Percentiles rank a stretch among this genome's conserved stretches.
phyloP scores from a whole-genome alignment of 176 grass and related monocot genomes.

The Oryza glumipatula region DNA sequence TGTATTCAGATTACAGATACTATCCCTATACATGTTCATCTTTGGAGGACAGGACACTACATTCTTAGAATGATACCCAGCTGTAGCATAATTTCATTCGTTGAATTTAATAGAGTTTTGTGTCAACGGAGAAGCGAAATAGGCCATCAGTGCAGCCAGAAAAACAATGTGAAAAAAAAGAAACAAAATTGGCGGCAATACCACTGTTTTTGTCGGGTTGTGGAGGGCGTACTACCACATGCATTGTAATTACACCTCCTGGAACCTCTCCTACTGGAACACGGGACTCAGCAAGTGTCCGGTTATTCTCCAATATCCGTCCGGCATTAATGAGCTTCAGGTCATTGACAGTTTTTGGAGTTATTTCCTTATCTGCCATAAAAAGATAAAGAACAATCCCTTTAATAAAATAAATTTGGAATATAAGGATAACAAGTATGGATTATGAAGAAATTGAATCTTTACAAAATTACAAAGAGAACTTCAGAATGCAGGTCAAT shows the following conservation, averaged over 20 bases:
- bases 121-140: not conserved
- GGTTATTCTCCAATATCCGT: constrained; percentile 89
- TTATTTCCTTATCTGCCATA: constrained; percentile 68
- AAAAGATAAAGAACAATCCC: constrained; percentile 29
- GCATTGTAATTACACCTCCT: constrained; percentile 92
- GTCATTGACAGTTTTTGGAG: constrained; percentile 80
- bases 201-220: constrained; percentile 74
- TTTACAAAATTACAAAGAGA: not conserved
- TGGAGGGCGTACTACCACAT: constrained; percentile 85
- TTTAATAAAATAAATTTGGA: constrained; percentile 30
- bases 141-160: constrained; percentile 27
- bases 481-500: constrained; percentile 8
- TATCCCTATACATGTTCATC: not conserved
- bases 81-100: not conserved
- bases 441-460: not conserved
- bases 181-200: constrained; percentile 47
- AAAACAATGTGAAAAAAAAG: constrained; percentile 16
- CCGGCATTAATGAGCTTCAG: constrained; percentile 96
- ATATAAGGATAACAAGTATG: constrained; percentile 8
- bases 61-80: not conserved
- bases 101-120: constrained; percentile 5
- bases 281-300: constrained; percentile 74
- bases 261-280: constrained; percentile 83
- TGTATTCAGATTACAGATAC: not conserved
- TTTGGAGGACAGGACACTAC: not conserved